Percentiles rank a stretch among this genome's conserved stretches.
Conservation (phyloP, 2,329 filamentous ascomycete genomes). For the Cercospora zeina region DNA sequence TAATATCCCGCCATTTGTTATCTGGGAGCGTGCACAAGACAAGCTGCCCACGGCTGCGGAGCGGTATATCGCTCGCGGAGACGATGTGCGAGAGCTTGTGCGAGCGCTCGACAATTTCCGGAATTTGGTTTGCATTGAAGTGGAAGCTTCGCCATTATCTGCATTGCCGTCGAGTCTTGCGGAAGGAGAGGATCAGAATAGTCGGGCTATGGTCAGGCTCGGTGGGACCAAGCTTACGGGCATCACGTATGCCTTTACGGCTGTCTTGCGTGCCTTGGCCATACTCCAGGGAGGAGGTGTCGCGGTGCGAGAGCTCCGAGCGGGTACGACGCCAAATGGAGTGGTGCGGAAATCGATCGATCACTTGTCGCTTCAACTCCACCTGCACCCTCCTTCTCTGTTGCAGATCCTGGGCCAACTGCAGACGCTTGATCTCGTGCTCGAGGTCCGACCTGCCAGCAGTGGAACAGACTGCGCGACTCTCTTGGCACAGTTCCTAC, state of each 20-base stretch:
- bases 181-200: background rate
- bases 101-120: background rate
- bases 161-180: background rate
- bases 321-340: background rate
- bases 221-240: background rate
- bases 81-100: background rate
- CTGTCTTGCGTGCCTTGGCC: slow-evolving; percentile 10
- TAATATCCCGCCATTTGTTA: background rate
- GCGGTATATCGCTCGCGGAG: background rate
- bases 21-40: background rate
- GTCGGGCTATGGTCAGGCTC: background rate
- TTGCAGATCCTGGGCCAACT: background rate
- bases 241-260: slow-evolving; percentile 9
- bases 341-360: slow-evolving; percentile 2
- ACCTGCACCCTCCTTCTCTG: background rate
- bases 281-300: background rate
- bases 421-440: slow-evolving; percentile 15
- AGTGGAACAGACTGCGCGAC: slow-evolving; percentile 4
- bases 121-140: slow-evolving; percentile 1
- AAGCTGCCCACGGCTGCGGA: background rate
- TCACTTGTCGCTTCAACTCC: slow-evolving; percentile 3
- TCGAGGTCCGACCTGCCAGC: slow-evolving; percentile 2
- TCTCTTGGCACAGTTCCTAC: slow-evolving; percentile 7
- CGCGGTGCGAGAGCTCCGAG: background rate
- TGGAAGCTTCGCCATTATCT: background rate